Conservation (phyloP, 257 asterid species). For the Nicotiana attenuata region DNA sequence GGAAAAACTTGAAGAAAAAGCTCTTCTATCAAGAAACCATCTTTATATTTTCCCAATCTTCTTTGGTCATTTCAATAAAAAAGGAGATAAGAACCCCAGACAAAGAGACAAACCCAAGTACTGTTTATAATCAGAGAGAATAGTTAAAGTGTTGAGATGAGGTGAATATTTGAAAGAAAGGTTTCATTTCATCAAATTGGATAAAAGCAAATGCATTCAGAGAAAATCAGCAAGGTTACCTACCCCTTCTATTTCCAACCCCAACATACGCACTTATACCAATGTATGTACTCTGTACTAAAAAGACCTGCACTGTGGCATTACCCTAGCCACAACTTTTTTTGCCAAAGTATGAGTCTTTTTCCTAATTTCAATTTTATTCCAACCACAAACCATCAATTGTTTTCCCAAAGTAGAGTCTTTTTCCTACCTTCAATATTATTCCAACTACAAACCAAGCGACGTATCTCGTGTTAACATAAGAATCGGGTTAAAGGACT, state of each 20-base stretch:
- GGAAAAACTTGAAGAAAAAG: neutral
- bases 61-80: neutral
- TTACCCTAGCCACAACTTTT: conserved; percentile 17
- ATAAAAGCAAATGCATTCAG: conserved; percentile 12
- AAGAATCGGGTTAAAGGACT: no score
- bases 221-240: neutral
- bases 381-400: no score
- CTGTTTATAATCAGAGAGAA: conserved; percentile 9
- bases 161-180: neutral
- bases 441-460: no score
- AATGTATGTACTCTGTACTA: neutral
- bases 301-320: conserved; percentile 6
- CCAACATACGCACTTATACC: neutral
- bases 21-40: neutral
- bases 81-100: neutral
- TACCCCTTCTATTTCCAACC: neutral
- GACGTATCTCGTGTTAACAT: no score
- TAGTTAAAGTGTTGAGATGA: neutral
- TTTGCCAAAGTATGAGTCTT: neutral
- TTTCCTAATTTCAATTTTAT: neutral
- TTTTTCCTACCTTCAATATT: neutral
- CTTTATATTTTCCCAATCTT: neutral
- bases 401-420: neutral
- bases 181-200: conserved; percentile 7
- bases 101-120: conserved; percentile 21